phyloP scores from a whole-genome alignment of 1,139 yeast species.

The Sugiyamaella novakii region DNA sequence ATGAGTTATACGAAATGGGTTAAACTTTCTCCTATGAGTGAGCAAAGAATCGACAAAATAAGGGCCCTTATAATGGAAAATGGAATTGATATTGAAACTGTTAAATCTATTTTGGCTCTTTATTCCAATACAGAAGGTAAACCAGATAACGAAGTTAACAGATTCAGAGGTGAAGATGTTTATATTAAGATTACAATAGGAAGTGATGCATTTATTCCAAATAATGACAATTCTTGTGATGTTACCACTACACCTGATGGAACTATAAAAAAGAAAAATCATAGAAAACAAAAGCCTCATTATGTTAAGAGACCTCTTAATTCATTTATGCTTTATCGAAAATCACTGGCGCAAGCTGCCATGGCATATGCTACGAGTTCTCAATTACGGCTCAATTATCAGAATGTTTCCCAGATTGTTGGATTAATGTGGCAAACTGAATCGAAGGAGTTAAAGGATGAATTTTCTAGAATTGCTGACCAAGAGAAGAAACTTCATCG shows the following conservation, averaged over 20 bases:
- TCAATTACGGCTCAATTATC: constrained; percentile 46
- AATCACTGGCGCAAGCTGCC: constrained; percentile 48
- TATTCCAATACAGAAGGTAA: constrained; percentile 30
- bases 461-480: constrained; percentile 45
- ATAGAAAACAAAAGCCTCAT: constrained; percentile 33
- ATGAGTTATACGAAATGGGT: constrained; percentile 36
- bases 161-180: constrained; percentile 36
- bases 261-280: constrained; percentile 30
- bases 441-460: constrained; percentile 42
- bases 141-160: constrained; percentile 33
- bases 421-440: constrained; percentile 54
- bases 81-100: constrained; percentile 39
- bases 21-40: constrained; percentile 38
- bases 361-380: constrained; percentile 46
- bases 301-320: constrained; percentile 52
- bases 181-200: constrained; percentile 38
- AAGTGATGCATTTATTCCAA: constrained; percentile 28
- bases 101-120: constrained; percentile 38
- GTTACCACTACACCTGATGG: constrained; percentile 23
- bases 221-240: constrained; percentile 22
- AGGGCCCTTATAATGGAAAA: constrained; percentile 36
- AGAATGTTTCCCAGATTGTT: constrained; percentile 47
- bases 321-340: constrained; percentile 55
- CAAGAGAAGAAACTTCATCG: constrained; percentile 49
- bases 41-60: constrained; percentile 34